phyloP scores from a whole-genome alignment of 352 stramenopile genomes.

The Elongisporangium prolatum region DNA sequence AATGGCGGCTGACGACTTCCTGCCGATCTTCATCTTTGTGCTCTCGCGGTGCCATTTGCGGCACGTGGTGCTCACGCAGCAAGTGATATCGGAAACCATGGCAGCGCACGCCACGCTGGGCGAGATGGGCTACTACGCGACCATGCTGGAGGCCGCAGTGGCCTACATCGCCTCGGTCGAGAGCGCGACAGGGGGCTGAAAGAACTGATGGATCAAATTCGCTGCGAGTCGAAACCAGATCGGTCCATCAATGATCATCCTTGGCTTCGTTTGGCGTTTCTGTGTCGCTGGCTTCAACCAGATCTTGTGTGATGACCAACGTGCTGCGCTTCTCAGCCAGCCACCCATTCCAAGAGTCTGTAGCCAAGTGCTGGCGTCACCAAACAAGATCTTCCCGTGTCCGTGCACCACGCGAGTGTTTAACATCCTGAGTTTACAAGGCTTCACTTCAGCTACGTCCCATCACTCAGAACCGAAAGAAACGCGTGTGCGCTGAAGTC shows the following conservation, averaged over 20 bases:
- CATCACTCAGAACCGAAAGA: too few species aligned
- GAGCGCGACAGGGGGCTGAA: background rate
- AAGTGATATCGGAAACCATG: constrained; percentile 78
- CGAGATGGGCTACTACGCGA: constrained; percentile 78
- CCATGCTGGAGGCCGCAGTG: constrained; percentile 71
- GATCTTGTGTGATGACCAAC: too few species aligned
- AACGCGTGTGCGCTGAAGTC: too few species aligned
- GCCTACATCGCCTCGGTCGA: constrained; percentile 55
- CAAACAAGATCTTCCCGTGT: too few species aligned
- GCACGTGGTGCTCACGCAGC: constrained; percentile 50
- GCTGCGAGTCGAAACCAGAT: background rate
- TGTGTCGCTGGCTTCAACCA: too few species aligned
- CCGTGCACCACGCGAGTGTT: too few species aligned
- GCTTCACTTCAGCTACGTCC: too few species aligned
- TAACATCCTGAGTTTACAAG: too few species aligned
- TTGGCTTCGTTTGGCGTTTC: too few species aligned
- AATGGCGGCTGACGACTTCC: constrained; percentile 73
- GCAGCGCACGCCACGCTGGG: constrained; percentile 68
- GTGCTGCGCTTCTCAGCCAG: too few species aligned
- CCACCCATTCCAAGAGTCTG: too few species aligned
- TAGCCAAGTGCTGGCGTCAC: too few species aligned
- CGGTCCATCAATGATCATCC: background rate
- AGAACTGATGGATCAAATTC: background rate
- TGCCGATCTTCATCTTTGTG: constrained; percentile 80
- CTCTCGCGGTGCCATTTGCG: constrained; percentile 45